Evolutionary conservation across 441 rosid genomes (phyloP), one percentile per base, ranked within the genome.

Genomic region (Cnidoscolus chayamansa): DNA sequence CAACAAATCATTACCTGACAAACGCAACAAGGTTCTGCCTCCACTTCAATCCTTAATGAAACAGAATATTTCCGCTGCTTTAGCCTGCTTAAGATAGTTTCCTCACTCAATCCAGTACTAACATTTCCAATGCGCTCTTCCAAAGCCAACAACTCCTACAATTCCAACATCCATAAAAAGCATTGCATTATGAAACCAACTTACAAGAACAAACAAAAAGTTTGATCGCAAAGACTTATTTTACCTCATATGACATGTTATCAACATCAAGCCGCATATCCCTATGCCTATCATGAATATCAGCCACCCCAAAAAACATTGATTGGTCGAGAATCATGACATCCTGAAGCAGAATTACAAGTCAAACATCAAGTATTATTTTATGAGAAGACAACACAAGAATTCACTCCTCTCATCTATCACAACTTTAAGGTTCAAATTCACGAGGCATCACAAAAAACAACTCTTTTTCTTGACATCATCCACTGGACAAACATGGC

Each of bases 161-260:
- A 79, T 72, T 77, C 75, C 72, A 70, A 61, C 7, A 40, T 3
- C 45, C 4, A 4, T 35, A 35, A 35, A 35, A 35, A 35, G 7
- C 45, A 5, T 40, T 40, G 45, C 45, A 40, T 40, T 40, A 5
- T 40, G 45, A 40, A 40, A 40, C 7, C 45, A 40, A 40, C 6
- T 5, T 40, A 40, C 7, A 40, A 40, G 6, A 40, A 3, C 45
- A 40, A 40, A 31, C n/a, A 57, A 25, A 56, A 62, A 64, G 63
- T 54, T 71, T 63, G 49, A 49, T 56, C 43, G 13, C 62, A 37
- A 13, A 30, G 6, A 40, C 45, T 7, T 40, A 16, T 65, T 74
- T 79, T 79, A 93, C 98, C 93, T 93, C 97, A 17, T 91, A 93
- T 25, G 97, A 87, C 98, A 93, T 93, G 83, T 89, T 88, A 78